Base-by-base conservation (phyloP, 371 early-diverging fungal genomes). In the Mortierella polycephala region DNA sequence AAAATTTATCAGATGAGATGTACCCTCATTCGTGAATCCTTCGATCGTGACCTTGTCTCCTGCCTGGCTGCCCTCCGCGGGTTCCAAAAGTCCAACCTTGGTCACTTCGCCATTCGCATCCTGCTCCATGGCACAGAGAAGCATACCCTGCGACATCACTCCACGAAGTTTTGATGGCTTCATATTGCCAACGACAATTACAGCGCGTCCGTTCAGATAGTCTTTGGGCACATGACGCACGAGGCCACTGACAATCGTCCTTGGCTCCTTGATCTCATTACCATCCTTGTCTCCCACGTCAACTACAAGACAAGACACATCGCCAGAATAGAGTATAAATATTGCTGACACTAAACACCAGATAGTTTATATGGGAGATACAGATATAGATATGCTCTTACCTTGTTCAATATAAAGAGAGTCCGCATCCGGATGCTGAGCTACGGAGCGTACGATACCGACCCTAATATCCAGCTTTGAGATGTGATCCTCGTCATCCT, bases 201-300 rank as follows among this genome's bases (percentile, higher is more conserved):
- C 89, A n/a, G 71, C 70, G 5, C 82, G 82, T 16, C 79, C 79
- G 39, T 77, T 67, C 50, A 70, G 57, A 40, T 65, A 75, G 9
- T 86, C 86, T 45, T 69, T 77, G 12, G 89, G 61, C 65, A 92
- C 86, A 71, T 82, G 87, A 45, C 81, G 82, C 13, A 91, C 93
- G 9, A 95, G 82, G 0, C 96, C 96, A 67, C 91, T 91, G 9
- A 94, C 93, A 69, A 95, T 90, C 9, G 89, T 90, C 18, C 96
- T 83, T 21, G 91, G 57, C 30, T 64, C 69, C 57, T 60, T 65
- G 41, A 20, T 18, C 49, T 41, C 49, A 12, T 60, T 90, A 1
- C 74, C 70, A 5, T 74, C 75, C 23, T 81, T 87, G 56, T 91
- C 90, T 46, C 90, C 89, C n/a, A 87, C 64, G 73, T 91, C 91